phyloP scores from a whole-genome alignment of 441 rosid genomes.

The Pelargonium cotyledonis region DNA sequence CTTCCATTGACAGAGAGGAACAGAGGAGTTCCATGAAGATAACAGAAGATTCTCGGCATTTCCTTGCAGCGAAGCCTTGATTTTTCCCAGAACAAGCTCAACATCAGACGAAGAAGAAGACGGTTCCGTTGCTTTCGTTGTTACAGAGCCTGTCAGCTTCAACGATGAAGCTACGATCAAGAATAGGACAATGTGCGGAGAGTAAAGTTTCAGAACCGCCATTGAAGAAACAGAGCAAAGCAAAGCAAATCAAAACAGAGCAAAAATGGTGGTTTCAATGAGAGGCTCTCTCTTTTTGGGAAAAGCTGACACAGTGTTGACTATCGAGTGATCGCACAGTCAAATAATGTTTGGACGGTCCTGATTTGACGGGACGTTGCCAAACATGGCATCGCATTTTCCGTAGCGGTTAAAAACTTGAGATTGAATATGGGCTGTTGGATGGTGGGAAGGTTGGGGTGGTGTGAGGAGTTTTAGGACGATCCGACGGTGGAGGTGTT shows the following conservation, averaged over 20 bases:
- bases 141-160: conserved; percentile 16
- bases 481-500: conserved; percentile 13
- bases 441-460: neutral
- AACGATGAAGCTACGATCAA: conserved; percentile 18
- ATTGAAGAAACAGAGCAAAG: conserved; percentile 30
- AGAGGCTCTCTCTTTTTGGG: conserved; percentile 18
- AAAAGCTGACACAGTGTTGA: conserved; percentile 48
- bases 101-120: conserved; percentile 50
- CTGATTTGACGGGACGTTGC: conserved; percentile 19
- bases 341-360: conserved; percentile 27
- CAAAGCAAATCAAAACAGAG: conserved; percentile 3
- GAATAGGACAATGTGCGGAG: conserved; percentile 28
- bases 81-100: conserved; percentile 59
- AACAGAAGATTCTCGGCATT: conserved; percentile 62
- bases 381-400: neutral
- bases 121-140: too few relatives aligned
- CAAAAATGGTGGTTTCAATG: conserved; percentile 16
- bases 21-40: conserved; percentile 78
- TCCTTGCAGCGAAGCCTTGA: conserved; percentile 75
- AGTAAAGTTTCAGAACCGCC: conserved; percentile 42
- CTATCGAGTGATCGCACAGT: conserved; percentile 22
- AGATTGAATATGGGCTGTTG: neutral
- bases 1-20: conserved; percentile 93
- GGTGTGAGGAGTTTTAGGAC: conserved; percentile 1
- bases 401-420: too few relatives aligned